Percentiles rank a stretch among this genome's conserved stretches.
phyloP scores from a whole-genome alignment of 345 rosid genomes.

The Acer saccharum region DNA sequence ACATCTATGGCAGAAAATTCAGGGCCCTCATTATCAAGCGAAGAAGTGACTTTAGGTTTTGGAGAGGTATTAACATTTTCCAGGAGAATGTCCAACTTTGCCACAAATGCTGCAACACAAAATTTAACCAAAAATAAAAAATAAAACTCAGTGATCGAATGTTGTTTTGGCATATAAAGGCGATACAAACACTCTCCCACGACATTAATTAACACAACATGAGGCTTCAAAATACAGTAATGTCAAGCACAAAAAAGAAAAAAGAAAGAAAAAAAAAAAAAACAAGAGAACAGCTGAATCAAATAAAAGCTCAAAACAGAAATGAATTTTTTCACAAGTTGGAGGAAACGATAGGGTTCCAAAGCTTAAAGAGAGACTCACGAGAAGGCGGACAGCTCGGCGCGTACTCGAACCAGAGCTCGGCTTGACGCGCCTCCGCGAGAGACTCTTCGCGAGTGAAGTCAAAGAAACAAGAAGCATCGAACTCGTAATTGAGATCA shows the following conservation, averaged over 20 bases:
- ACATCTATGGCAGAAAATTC: constrained; percentile 21
- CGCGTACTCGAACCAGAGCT: constrained; percentile 84
- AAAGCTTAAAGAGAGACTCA: constrained; percentile 40
- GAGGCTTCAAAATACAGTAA: too few species aligned
- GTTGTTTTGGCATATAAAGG: not conserved
- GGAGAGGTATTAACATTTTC: constrained; percentile 45
- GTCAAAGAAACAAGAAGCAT: constrained; percentile 79
- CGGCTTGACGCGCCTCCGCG: constrained; percentile 60
- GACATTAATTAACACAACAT: not conserved
- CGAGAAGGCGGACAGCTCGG: constrained; percentile 84
- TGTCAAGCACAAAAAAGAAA: not conserved
- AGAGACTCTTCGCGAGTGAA: constrained; percentile 66
- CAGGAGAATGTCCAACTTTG: constrained; percentile 39
- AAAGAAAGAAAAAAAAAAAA: not conserved
- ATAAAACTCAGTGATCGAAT: not conserved
- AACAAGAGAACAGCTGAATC: not conserved
- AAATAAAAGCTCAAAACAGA: not conserved
- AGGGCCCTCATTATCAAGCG: constrained; percentile 22
- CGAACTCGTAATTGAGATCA: constrained; percentile 90
- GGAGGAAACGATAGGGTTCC: constrained; percentile 20
- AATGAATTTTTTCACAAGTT: not conserved
- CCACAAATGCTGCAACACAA: constrained; percentile 53
- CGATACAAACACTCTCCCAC: not conserved
- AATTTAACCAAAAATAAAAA: not conserved
- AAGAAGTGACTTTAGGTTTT: constrained; percentile 26